Evolutionary conservation across 768 basidiomycete species (phyloP), one percentile per base, ranked within the genome.

Genomic region (Suillus occidentalis): DNA sequence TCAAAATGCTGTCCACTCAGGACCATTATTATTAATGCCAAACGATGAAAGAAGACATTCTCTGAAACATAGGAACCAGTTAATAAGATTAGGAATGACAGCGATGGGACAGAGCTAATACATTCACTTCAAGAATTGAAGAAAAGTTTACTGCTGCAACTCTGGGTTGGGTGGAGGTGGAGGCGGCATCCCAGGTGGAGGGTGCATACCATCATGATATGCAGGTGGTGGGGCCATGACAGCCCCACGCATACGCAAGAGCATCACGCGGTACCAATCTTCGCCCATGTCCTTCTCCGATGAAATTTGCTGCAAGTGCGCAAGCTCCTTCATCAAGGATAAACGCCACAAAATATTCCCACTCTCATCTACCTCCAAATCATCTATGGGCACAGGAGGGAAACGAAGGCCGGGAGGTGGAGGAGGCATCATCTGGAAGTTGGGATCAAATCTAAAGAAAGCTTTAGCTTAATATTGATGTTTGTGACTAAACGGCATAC

Each of bases 191-290:
- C 76, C 75, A 34, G 75, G 76, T 1, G 77, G 67, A 12, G 77
- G 77, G 58, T 74, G 79, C 75, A 79, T 75, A 22, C 75, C 79
- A 39, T 80, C 77, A 49, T 67, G 75, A 39, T 76, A 76, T 1
- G 79, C 74, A 60, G 77, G 75, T 31, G 72, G 66, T 20, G 79
- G 74, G 4, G 80, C 85, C 85, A 92, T 86, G 67, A 93, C 80
- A 20, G 89, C 89, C 52, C 82, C 83, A 62, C 92, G 82, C 50
- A 94, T 87, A n/a, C 90, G 86, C 72, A 91, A 82, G 10, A 93
- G 72, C 91, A 94, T 94, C 85, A 91, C 89, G 67, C 89, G 80
- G 70, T 88, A 95, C 92, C 92, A 95, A 67, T 94, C 92, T 53
- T 86, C 87, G 60, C 91, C 91, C 3, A 84, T 89, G 73, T 94